phyloP scores from a whole-genome alignment of 2,329 filamentous ascomycete species.

The Fusarium graminum region DNA sequence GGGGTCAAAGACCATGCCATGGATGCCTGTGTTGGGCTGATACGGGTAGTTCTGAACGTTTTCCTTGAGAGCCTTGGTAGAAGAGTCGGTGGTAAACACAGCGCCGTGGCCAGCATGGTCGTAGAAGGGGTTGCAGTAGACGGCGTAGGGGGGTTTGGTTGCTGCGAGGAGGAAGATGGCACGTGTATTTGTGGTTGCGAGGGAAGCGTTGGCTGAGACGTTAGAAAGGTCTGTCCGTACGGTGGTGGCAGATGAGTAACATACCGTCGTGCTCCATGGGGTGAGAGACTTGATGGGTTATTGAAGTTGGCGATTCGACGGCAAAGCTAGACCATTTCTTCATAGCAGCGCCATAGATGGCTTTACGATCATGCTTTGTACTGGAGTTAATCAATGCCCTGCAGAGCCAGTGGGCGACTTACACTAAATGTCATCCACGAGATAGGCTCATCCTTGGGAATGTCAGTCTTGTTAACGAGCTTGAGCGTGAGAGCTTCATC shows the following conservation, averaged over 20 bases:
- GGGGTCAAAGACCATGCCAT: slow-evolving; percentile 85
- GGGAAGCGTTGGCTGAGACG: slow-evolving; percentile 72
- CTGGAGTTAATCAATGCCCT: neutral
- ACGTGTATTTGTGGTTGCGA: slow-evolving; percentile 81
- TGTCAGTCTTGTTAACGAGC: slow-evolving; percentile 83
- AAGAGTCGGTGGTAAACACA: slow-evolving; percentile 72
- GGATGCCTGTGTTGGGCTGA: slow-evolving; percentile 77
- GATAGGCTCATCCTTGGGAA: slow-evolving; percentile 86
- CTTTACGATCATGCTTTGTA: slow-evolving; percentile 79
- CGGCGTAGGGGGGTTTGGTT: slow-evolving; percentile 79
- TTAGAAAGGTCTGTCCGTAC: slow-evolving; percentile 10
- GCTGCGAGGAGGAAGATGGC: slow-evolving; percentile 91
- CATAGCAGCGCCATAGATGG: slow-evolving; percentile 91
- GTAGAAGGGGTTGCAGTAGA: slow-evolving; percentile 94
- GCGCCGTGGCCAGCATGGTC: slow-evolving; percentile 85
- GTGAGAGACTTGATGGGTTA: slow-evolving; percentile 80
- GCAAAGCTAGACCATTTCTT: slow-evolving; percentile 91
- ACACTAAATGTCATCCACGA: slow-evolving; percentile 95
- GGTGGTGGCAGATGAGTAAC: slow-evolving; percentile 47
- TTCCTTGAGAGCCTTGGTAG: slow-evolving; percentile 67
- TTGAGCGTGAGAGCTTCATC: slow-evolving; percentile 81
- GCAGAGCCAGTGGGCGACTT: slow-evolving; percentile 52
- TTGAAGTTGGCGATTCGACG: slow-evolving; percentile 80
- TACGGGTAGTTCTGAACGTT: slow-evolving; percentile 82
- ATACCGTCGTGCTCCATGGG: slow-evolving; percentile 81